Conservation (phyloP, 176 grass and related monocot species). For the Cocos nucifera region DNA sequence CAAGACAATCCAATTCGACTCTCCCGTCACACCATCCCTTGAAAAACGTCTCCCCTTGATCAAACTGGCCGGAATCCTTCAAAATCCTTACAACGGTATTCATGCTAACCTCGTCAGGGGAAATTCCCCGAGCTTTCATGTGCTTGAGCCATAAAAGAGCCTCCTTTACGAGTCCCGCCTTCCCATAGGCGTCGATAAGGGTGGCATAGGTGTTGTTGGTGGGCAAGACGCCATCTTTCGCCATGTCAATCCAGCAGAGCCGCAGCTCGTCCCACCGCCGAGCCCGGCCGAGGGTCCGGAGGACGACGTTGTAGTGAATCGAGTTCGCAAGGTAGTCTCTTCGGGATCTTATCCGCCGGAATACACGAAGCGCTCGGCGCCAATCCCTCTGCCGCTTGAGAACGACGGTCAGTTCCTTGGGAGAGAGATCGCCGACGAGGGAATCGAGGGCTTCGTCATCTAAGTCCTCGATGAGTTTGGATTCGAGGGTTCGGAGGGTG, state of each 20-base stretch:
- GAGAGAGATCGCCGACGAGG: conserved; percentile 26
- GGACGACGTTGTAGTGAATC: conserved; percentile 46
- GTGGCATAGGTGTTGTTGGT: conserved; percentile 55
- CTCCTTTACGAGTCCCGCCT: conserved; percentile 37
- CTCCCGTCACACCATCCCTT: conserved; percentile 44
- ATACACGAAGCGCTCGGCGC: conserved; percentile 39
- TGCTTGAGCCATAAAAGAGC: conserved; percentile 49
- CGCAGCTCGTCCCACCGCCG: conserved; percentile 45
- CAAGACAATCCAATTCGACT: conserved; percentile 42
- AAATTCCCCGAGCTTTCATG: conserved; percentile 40
- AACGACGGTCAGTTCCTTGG: conserved; percentile 37
- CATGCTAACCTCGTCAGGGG: conserved; percentile 57
- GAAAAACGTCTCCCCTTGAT: conserved; percentile 35
- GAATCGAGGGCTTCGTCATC: conserved; percentile 1
- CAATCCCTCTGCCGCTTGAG: conserved; percentile 56
- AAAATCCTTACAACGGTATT: conserved; percentile 55
- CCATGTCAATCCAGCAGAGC: conserved; percentile 36
- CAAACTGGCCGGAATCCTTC: conserved; percentile 40
- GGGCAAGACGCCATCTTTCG: conserved; percentile 22
- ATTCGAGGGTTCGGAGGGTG: no score
- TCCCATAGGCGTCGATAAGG: conserved; percentile 53
- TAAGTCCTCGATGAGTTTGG: background rate
- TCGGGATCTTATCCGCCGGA: conserved; percentile 39
- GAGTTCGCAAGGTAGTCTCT: conserved; percentile 39
- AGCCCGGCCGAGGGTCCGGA: conserved; percentile 50